phyloP scores from a whole-genome alignment of 2,329 filamentous ascomycete genomes.

The Aspergillus caelatus region DNA sequence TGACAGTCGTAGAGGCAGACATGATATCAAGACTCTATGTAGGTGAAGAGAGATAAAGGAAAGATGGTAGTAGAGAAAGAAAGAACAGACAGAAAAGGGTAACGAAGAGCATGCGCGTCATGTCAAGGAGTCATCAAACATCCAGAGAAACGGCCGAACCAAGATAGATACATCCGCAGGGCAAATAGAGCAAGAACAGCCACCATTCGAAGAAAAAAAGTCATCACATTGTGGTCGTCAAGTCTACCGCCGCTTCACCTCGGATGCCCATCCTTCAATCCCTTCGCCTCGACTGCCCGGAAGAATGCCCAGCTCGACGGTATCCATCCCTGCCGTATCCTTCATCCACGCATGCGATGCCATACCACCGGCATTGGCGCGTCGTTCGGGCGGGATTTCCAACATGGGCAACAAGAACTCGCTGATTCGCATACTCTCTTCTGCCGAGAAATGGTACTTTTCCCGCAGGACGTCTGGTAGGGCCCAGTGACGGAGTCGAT shows the following conservation, averaged over 20 bases:
- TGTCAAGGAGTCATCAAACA: conserved; percentile 35
- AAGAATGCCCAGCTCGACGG: conserved; percentile 70
- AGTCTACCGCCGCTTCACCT: conserved; percentile 75
- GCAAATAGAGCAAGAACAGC: conserved; percentile 30
- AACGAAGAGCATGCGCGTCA: conserved; percentile 20
- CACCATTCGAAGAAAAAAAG: conserved; percentile 24
- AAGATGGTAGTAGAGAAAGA: background rate
- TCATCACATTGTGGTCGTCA: conserved; percentile 13
- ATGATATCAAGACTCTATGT: conserved; percentile 14
- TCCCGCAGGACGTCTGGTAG: conserved; percentile 89
- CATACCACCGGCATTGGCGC: conserved; percentile 97
- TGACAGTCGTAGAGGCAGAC: conserved; percentile 6
- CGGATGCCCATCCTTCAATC: conserved; percentile 89
- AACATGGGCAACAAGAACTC: conserved; percentile 91
- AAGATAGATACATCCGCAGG: conserved; percentile 32
- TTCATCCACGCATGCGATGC: conserved; percentile 79
- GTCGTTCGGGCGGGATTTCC: conserved; percentile 81
- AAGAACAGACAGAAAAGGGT: conserved; percentile 5
- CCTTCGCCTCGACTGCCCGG: conserved; percentile 86
- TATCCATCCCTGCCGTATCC: conserved; percentile 86
- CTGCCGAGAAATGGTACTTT: conserved; percentile 91
- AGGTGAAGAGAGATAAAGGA: background rate
- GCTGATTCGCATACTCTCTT: conserved; percentile 76
- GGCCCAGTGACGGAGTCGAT: conserved; percentile 93
- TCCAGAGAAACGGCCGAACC: conserved; percentile 29